Percentiles rank a stretch among this genome's conserved stretches.
Conservation (phyloP, 176 grass and related monocot species). For the Oropetium thomaeum region DNA sequence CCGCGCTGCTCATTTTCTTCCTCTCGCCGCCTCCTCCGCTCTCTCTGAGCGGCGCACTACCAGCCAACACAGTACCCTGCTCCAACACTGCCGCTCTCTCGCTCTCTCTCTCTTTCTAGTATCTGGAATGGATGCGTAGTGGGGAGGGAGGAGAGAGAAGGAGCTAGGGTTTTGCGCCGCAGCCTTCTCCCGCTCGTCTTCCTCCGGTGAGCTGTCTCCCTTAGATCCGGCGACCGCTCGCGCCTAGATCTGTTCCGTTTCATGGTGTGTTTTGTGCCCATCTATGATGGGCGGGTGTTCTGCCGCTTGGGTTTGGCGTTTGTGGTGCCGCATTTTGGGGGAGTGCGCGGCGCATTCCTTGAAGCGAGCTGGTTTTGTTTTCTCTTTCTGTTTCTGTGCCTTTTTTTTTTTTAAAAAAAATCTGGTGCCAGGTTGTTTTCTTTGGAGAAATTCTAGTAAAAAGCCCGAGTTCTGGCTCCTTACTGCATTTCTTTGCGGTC, state of each 20-base stretch:
- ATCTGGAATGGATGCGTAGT: slow-evolving; percentile 43
- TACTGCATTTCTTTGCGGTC: background rate
- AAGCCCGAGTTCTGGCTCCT: background rate
- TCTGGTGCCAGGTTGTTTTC: background rate
- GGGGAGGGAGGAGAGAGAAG: background rate
- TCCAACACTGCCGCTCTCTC: background rate
- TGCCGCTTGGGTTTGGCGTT: background rate
- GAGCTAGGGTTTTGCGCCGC: slow-evolving; percentile 47
- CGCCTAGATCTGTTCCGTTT: slow-evolving; percentile 40
- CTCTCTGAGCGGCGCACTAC: slow-evolving; percentile 14
- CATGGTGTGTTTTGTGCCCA: background rate
- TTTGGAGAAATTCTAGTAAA: background rate
- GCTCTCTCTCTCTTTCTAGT: slow-evolving; percentile 16
- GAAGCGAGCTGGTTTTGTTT: background rate
- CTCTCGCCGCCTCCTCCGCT: slow-evolving; percentile 7
- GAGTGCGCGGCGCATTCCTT: background rate
- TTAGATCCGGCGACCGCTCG: slow-evolving; percentile 33
- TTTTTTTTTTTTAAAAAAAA: background rate
- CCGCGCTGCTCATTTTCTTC: background rate
- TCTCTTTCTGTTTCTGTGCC: background rate
- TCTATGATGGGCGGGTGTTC: background rate
- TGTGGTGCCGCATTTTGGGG: slow-evolving; percentile 17
- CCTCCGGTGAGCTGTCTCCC: slow-evolving; percentile 23
- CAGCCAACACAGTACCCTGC: slow-evolving; percentile 4
- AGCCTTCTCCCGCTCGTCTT: background rate